Evolutionary conservation across 768 basidiomycete species (phyloP), one percentile per base, ranked within the genome.

Genomic region (Amanita jacksonii): DNA sequence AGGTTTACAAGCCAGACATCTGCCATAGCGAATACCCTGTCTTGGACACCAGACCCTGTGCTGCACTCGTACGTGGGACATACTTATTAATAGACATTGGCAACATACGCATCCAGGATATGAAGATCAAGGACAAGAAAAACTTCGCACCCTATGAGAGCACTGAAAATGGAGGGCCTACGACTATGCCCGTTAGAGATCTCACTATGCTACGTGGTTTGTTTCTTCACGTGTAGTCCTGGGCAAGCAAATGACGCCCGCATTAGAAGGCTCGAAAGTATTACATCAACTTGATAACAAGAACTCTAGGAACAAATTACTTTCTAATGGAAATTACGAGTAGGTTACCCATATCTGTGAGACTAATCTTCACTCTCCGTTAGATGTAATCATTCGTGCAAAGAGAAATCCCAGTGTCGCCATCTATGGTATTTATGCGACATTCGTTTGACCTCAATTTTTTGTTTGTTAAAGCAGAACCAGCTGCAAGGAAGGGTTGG

Each of bases 361-460:
- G 38, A 15, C 34, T 33, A 18, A 12, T 51, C n/a, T 19, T 13
- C 42, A 23, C n/a, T 16, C 20, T 44, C n/a, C 23, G 49, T 46
- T 30, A 87, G 85, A 39, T 91, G 88, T 54, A 84, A 85, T 51
- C 88, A 91, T 52, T 41, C 70, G 16, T 91, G 88, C 69, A 85
- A 82, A 57, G 77, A 87, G 54, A 90, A 88, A 59, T 62, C 65
- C 3, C 69, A 65, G 33, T 91, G 88, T 55, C 74, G 80, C 19
- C 88, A 91, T 64, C 57, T 79, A 27, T 90, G 88, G 88, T 86
- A 50, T 40, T 22, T 32, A 9, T 47, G 16, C 35, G 31, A 10
- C 22, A 41, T 10, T 50, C 50, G 31, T 33, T 36, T 31, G 35
- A 19, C 22, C 13, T 18, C 15, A 34, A 7, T 2, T 30, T 41